Base-by-base conservation (phyloP, 1,139 yeast genomes). In the Sugiyamaella sp. region DNA sequence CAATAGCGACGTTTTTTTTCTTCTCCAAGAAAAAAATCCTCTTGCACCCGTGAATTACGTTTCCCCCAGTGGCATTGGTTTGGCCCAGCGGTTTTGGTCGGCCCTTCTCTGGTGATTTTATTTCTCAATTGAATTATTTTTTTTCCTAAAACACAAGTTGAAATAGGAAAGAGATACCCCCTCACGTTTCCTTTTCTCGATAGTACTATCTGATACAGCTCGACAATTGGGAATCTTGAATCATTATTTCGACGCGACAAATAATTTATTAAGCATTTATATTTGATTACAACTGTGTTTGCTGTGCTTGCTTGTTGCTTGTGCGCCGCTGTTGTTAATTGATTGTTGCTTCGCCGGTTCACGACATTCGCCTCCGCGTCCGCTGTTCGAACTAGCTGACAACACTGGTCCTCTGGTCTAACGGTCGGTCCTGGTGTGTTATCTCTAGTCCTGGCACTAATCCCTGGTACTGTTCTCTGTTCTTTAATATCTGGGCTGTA, bases 131-230 rank as follows among this genome's bases (percentile, higher is more conserved):
- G 8, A 29, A 29, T 29, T 29, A 29, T 29, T 29, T 29, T 29
- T 29, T 29, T 25, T 29, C 35, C 35, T 29, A 29, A 14, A 38
- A 38, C 16, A 17, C 24, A 38, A 38, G 42, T 38, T 38, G 42
- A 38, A 38, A 38, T 38, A 38, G 42, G 42, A 19, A 38, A 38
- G 22, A 38, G 42, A 38, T 38, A 38, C 42, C 24, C 42, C 25
- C 25, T 38, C 22, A 19, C 25, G 35, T 29, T 29, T 29, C 35
- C 35, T 12, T 29, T 29, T 29, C 35, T 29, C 35, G 35, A 29
- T 29, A 29, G 35, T 29, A 29, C 35, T 12, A 12, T 29, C 14
- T 5, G n/a, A 29, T 29, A 29, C 35, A 8, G 14, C 14, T 29
- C 35, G 35, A 29, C 35, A 12, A 10, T 29, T 25, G 29, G 29